phyloP scores from a whole-genome alignment of 1,284 basidiomycete species.

The Vanrija humicola region DNA sequence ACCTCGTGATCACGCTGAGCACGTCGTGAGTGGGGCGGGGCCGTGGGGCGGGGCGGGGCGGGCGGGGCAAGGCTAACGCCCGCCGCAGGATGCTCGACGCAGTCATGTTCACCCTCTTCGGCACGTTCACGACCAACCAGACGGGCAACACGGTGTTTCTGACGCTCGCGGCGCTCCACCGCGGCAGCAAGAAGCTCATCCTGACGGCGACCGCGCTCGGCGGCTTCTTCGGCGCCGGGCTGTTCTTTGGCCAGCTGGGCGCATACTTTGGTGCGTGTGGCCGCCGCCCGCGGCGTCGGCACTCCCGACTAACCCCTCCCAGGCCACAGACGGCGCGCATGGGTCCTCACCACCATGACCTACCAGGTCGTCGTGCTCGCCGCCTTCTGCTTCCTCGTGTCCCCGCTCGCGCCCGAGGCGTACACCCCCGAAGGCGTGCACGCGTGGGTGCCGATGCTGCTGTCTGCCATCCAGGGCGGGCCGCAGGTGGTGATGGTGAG shows the following conservation, averaged over 20 bases:
- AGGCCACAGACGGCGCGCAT: slow-evolving; percentile 18
- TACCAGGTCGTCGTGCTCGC: slow-evolving; percentile 13
- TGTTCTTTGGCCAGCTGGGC: slow-evolving; percentile 29
- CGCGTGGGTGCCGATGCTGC: slow-evolving; percentile 22
- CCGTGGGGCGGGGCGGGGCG: background rate
- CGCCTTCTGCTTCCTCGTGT: slow-evolving; percentile 12
- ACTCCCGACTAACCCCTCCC: background rate
- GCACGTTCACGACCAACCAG: slow-evolving; percentile 18
- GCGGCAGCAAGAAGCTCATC: slow-evolving; percentile 8
- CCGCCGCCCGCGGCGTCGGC: background rate
- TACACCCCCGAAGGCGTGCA: slow-evolving; percentile 1
- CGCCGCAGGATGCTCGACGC: slow-evolving; percentile 15
- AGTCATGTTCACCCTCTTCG: slow-evolving; percentile 11
- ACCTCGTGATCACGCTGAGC: slow-evolving; percentile 3
- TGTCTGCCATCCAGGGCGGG: slow-evolving; percentile 20
- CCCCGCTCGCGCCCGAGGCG: background rate
- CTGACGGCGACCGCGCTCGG: slow-evolving; percentile 11
- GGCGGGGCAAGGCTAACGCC: background rate
- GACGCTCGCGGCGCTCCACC: slow-evolving; percentile 7
- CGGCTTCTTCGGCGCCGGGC: slow-evolving; percentile 19
- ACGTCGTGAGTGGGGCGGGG: background rate
- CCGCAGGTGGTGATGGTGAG: slow-evolving; percentile 28
- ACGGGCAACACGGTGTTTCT: slow-evolving; percentile 21
- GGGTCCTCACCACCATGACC: slow-evolving; percentile 15
- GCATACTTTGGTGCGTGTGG: slow-evolving; percentile 17